Conservation (phyloP, 768 basidiomycete genomes). For the Trametes cinnabarina region DNA sequence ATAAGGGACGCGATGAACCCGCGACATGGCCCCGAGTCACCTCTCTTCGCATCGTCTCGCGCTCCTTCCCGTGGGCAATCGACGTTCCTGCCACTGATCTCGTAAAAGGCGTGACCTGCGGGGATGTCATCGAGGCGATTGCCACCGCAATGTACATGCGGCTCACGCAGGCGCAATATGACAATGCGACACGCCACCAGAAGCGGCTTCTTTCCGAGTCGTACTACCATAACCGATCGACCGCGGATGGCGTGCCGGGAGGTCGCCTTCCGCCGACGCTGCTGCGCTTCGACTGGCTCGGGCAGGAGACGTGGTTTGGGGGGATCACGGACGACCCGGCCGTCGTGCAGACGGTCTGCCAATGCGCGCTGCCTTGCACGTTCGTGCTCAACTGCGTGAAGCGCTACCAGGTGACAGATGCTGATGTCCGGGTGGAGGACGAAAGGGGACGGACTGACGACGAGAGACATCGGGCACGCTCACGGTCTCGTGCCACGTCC, state of each 20-base stretch:
- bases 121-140: conserved; percentile 60
- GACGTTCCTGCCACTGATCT: conserved; percentile 43
- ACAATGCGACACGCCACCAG: conserved; percentile 34
- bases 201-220: conserved; percentile 47
- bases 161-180: conserved; percentile 52
- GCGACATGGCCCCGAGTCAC: conserved; percentile 64
- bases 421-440: conserved; percentile 51
- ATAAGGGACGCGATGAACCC: conserved; percentile 58
- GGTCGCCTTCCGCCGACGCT: conserved; percentile 62
- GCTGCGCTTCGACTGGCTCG: conserved; percentile 66
- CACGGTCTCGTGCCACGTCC: conserved; percentile 23
- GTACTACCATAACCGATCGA: conserved; percentile 67
- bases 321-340: conserved; percentile 51
- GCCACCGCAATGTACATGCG: conserved; percentile 49
- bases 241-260: conserved; percentile 63
- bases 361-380: conserved; percentile 52
- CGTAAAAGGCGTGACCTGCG: conserved; percentile 61
- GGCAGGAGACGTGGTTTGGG: conserved; percentile 57
- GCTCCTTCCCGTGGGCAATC: conserved; percentile 55
- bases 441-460: conserved; percentile 30
- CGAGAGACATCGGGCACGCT: conserved; percentile 16
- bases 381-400: conserved; percentile 55
- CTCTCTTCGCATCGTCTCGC: conserved; percentile 51
- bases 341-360: conserved; percentile 41
- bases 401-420: conserved; percentile 45